Base-by-base conservation (phyloP, 768 basidiomycete species). In the Amanita pseudoporphyria region DNA sequence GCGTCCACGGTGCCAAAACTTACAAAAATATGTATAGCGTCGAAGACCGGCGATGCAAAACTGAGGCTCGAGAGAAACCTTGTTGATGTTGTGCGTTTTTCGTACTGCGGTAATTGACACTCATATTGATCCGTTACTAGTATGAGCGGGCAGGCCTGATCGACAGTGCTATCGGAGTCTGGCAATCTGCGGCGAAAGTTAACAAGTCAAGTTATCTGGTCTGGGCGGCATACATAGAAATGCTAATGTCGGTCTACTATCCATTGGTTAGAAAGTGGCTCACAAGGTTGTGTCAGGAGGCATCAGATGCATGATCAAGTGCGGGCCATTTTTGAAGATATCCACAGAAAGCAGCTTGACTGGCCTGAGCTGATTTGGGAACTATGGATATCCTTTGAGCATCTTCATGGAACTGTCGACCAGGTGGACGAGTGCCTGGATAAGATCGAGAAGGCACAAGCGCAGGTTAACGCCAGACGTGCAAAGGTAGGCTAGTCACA, bases 321-420 rank as follows among this genome's bases (percentile, higher is more conserved):
- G 2, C 79, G 91, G 35, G 68, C 73, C 19, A 67, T 79, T 6
- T 95, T 89, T 62, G 64, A 69, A 36, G 79, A 82, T 52, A 70
- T 87, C 3, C 76, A 81, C 24, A 69, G 71, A 38, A 86, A 85
- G 61, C 78, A 83, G 44, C 57, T 98, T 33, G 95, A 99, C 64
- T 98, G 93, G 85, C 93, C 96, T 0, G 95, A 99, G 64, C 86
- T 84, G 9, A 69, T 98, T 6, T 95, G 89, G 82, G 89, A 93
- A 49, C 84, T 87, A 1, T 95, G 90, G 87, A 59, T 83, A 14
- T 67, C 74, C n/a, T 96, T 97, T 58, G 95, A 97, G 62, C 79
- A 89, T 55, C 67, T 86, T 3, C 74, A 92, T 57, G 95, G 95
- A 0, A 74, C 78, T 19, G 70, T 89, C 12, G 70, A 76, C 24